A percentile compares a stretch with the other conserved stretches of the same genome.
phyloP scores from a whole-genome alignment of 345 rosid genomes.

The Aethionema arabicum region DNA sequence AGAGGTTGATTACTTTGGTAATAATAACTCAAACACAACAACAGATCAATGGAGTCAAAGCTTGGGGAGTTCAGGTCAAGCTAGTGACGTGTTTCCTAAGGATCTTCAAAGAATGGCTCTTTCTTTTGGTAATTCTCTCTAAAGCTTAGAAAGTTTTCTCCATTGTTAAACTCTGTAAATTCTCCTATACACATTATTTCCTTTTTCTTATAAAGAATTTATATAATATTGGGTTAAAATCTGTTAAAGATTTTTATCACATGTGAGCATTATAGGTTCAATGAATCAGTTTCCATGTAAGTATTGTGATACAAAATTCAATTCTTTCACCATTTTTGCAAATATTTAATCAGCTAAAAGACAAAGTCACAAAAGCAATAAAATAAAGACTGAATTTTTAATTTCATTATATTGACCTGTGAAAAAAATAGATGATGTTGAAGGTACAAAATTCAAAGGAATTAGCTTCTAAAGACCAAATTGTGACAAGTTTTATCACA shows the following conservation, averaged over 20 bases:
- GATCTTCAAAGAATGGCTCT: conserved; percentile 27
- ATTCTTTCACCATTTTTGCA: conserved; percentile 12
- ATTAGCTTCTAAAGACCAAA: conserved; percentile 54
- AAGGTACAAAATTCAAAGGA: background rate
- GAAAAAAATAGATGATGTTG: too few species aligned
- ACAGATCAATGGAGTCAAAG: conserved; percentile 20
- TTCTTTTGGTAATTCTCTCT: conserved; percentile 27
- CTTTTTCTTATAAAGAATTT: conserved; percentile 1
- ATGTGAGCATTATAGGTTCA: background rate
- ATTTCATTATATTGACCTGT: too few species aligned
- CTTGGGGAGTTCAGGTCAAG: background rate
- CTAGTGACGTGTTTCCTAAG: conserved; percentile 13
- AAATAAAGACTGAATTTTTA: background rate
- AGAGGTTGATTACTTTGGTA: background rate
- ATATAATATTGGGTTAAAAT: background rate
- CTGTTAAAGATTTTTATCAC: background rate
- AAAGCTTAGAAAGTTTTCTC: background rate
- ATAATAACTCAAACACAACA: background rate
- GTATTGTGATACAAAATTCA: conserved; percentile 16
- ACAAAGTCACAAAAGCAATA: background rate
- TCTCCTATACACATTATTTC: background rate
- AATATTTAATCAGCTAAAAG: background rate
- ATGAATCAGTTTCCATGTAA: conserved; percentile 16
- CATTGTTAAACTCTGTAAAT: background rate
- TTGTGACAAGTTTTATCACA: conserved; percentile 93